phyloP scores from a whole-genome alignment of 306 rosid species.

The Macrotyloma uniflorum region DNA sequence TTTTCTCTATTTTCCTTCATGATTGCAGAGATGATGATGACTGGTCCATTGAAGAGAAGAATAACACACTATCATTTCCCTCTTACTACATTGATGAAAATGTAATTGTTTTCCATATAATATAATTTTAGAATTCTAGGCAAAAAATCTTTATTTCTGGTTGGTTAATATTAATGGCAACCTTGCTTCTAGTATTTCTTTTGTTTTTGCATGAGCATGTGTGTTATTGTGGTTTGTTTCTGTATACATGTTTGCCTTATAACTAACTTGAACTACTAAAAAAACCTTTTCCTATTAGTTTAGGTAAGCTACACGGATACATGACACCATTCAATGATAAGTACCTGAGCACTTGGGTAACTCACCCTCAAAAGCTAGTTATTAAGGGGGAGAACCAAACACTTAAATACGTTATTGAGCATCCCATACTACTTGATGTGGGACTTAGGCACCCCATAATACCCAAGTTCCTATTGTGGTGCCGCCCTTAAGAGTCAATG shows the following conservation, averaged over 20 bases:
- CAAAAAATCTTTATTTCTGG: conserved; percentile 19
- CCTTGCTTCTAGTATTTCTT: conserved; percentile 34
- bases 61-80: conserved; percentile 81
- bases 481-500: no score
- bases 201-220: not conserved
- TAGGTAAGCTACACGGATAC: not conserved
- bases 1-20: conserved; percentile 40
- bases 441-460: no score
- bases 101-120: conserved; percentile 59
- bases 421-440: no score
- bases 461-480: no score
- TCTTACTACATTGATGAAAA: conserved; percentile 98
- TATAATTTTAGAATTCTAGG: conserved; percentile 31
- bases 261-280: not conserved
- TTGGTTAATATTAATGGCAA: conserved; percentile 30
- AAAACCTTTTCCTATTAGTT: not conserved
- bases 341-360: no score
- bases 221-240: conserved; percentile 4
- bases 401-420: no score
- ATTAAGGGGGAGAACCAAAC: no score
- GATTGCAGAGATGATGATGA: conserved; percentile 91
- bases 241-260: not conserved
- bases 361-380: no score
- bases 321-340: not conserved
- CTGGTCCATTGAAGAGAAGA: conserved; percentile 87